These are phyloP conservation scores for Lichtheimia ornata DNA, from an alignment of 371 early-diverging fungal species.

Conservation along the genomic window DNA sequence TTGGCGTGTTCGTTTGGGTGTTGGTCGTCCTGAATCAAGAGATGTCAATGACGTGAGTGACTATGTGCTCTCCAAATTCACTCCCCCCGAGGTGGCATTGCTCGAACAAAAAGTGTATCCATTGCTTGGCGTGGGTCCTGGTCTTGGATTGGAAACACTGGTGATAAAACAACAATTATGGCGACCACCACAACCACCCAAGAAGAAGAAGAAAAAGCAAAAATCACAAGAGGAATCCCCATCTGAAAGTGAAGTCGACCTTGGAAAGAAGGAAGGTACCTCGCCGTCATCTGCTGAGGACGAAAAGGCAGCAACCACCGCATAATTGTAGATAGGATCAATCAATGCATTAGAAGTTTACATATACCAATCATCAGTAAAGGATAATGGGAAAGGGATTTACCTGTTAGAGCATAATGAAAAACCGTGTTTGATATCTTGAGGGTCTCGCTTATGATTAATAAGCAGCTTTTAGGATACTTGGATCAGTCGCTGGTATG, in stretches of 20 bases:
- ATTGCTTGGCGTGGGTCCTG: slow-evolving; percentile 17
- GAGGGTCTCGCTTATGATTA: no score
- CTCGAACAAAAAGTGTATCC: slow-evolving; percentile 44
- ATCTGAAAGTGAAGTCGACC: not conserved
- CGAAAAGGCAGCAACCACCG: not conserved
- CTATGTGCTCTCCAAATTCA: slow-evolving; percentile 64
- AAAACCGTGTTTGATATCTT: no score
- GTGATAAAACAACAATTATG: slow-evolving; percentile 18
- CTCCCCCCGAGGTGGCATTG: slow-evolving; percentile 38
- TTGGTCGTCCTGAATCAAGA: slow-evolving; percentile 62
- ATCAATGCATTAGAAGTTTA: no score
- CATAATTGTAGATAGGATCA: no score
- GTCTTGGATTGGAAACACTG: slow-evolving; percentile 22
- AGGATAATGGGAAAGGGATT: no score
- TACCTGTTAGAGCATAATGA: no score
- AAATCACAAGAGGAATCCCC: not conserved
- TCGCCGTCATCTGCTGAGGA: not conserved
- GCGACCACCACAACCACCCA: slow-evolving; percentile 16
- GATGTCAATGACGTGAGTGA: slow-evolving; percentile 51
- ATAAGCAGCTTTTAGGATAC: no score
- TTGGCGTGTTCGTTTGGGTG: slow-evolving; percentile 64
- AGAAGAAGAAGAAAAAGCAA: slow-evolving; percentile 6
- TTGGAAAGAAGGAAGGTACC: no score
- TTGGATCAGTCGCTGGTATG: no score
- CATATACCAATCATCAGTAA: no score